Evolutionary conservation across 2,329 filamentous ascomycete species (phyloP), one percentile per base, ranked within the genome.

Genomic region (Apiospora rasikravindrae): DNA sequence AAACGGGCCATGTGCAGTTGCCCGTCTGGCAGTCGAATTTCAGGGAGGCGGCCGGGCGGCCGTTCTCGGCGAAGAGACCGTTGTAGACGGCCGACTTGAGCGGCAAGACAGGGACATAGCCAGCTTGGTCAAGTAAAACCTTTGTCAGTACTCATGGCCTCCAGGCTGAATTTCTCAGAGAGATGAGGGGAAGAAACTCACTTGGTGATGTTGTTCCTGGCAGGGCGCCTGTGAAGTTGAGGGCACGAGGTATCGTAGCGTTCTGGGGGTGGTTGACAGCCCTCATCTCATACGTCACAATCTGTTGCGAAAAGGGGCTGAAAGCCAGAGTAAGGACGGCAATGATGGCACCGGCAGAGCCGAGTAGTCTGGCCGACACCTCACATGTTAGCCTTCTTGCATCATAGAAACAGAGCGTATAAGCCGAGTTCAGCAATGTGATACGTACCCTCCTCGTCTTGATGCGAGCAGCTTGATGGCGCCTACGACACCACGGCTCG

Each of bases 81-180:
- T 80, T 80, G 69, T 82, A 82, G 8, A 82, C 80, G 2, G 79
- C 78, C 1, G 80, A 77, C 68, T 82, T 81, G 64, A 81, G 75
- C 1, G 80, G 78, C 22, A 82, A 71, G 26, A 81, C 77, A 0
- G 80, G 80, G 0, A 81, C 79, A 22, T 79, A 81, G 1, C 77
- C 77, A 8, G 78, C 78, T 72, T 72, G 14, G 33, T 19, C 16
- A 13, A 24, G 7, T 3, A 69, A 45, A 7, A 66, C 33, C 0
- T 0, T 7, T 67, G 19, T 29, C 37, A 37, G 33, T 5, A 53
- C 14, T 2, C 13, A 45, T 64, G 37, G 2, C 16, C 19, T 19
- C n/a, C n/a, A n/a, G 16, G 16, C n/a, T 13, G 16, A 24, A 11
- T n/a, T 33, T 19, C n/a, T 22, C 24, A n/a, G 22, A 22, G n/a